These are phyloP conservation scores for Wickerhamomyces sp. DNA, from an alignment of 1,139 yeast genomes.

Conservation along the genomic window DNA sequence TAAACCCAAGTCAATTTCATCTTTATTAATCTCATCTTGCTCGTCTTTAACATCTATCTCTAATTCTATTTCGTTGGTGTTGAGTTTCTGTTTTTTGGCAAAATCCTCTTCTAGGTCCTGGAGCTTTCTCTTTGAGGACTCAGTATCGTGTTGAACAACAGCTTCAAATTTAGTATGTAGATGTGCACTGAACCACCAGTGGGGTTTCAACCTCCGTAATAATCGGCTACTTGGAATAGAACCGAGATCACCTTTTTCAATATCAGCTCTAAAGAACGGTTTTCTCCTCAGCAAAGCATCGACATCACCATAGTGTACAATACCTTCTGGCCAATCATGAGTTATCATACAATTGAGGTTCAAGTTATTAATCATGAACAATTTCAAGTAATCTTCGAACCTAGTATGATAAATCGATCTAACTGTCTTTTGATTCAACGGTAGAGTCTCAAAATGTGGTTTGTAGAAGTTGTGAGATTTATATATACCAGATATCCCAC, in stretches of 20 bases:
- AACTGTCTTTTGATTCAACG: constrained; percentile 42
- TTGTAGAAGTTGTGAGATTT: constrained; percentile 44
- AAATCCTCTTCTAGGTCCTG: constrained; percentile 6
- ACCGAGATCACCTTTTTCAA: constrained; percentile 60
- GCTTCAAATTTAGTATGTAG: constrained; percentile 77
- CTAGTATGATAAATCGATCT: constrained; percentile 74
- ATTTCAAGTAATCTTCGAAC: constrained; percentile 55
- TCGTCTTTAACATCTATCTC: constrained; percentile 28
- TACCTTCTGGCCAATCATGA: constrained; percentile 95
- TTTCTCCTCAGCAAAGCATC: constrained; percentile 47
- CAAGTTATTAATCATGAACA: constrained; percentile 35
- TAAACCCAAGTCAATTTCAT: constrained; percentile 17
- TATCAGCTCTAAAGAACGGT: constrained; percentile 65
- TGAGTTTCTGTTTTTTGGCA: constrained; percentile 14
- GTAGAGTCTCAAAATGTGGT: constrained; percentile 40
- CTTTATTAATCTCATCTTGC: constrained; percentile 10
- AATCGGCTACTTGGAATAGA: constrained; percentile 65
- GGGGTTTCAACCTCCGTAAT: constrained; percentile 53
- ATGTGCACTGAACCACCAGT: constrained; percentile 86
- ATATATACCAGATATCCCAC: constrained; percentile 84
- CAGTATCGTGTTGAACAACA: constrained; percentile 31
- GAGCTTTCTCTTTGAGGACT: constrained; percentile 11
- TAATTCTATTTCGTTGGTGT: constrained; percentile 38
- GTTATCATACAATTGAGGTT: constrained; percentile 55
- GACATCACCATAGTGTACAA: constrained; percentile 61